A percentile compares a stretch with the other conserved stretches of the same genome.
Evolutionary conservation across 2,329 filamentous ascomycete species (phyloP).

Genomic region (Lachnum nothofagi): DNA sequence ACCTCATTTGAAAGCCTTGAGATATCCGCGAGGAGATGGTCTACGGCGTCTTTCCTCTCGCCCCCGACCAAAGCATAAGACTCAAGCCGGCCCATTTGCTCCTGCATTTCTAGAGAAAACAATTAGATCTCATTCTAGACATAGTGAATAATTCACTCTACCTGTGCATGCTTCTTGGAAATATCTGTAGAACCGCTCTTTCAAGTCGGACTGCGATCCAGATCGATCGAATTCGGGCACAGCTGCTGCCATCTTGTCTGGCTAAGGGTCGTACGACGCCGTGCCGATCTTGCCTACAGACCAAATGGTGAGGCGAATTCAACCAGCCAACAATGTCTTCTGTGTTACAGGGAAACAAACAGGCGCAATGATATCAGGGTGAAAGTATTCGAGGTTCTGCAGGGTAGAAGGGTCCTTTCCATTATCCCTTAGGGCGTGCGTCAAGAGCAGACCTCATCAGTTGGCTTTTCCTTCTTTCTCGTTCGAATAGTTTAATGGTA

Average conservation of each 20-base stretch:
- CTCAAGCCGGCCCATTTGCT: slow-evolving; percentile 65
- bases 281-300: background rate
- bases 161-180: slow-evolving; percentile 35
- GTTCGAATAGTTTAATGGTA: too few species aligned
- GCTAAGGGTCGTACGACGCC: background rate
- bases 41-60: slow-evolving; percentile 74
- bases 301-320: background rate
- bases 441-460: too few species aligned
- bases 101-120: slow-evolving; percentile 58
- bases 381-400: too few species aligned
- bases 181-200: slow-evolving; percentile 78
- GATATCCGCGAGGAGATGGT: slow-evolving; percentile 74
- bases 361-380: too few species aligned
- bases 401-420: too few species aligned
- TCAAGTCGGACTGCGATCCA: slow-evolving; percentile 42
- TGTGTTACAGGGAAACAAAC: too few species aligned
- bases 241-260: slow-evolving; percentile 13
- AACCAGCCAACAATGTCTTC: too few species aligned
- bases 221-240: slow-evolving; percentile 19
- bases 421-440: too few species aligned
- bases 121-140: background rate
- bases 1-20: slow-evolving; percentile 77
- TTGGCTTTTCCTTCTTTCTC: too few species aligned
- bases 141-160: background rate
- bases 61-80: slow-evolving; percentile 59